Evolutionary conservation across 106 monocot species (phyloP).

Genomic region (Dioscorea dumetorum): DNA sequence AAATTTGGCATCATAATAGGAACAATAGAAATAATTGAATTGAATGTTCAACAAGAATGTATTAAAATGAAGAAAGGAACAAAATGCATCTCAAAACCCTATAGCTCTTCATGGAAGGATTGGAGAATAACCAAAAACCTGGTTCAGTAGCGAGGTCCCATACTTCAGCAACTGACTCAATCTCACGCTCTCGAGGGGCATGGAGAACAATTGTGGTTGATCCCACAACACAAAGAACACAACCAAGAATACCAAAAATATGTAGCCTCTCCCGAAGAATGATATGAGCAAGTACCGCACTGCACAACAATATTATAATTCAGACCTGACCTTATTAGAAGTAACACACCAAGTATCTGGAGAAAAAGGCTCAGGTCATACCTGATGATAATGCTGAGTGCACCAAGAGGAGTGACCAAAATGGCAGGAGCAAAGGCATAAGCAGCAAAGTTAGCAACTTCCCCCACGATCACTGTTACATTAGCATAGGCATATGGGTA

Average conservation of each 20-base stretch:
- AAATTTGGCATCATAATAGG: too few relatives aligned
- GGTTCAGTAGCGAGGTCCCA: constrained; percentile 96
- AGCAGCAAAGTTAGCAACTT: constrained; percentile 93
- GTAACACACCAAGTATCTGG: neutral
- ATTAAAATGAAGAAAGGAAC: too few relatives aligned
- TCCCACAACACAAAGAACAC: constrained; percentile 83
- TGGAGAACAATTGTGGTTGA: constrained; percentile 91
- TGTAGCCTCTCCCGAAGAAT: constrained; percentile 78
- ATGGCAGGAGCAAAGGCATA: constrained; percentile 98
- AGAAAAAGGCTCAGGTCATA: constrained; percentile 11
- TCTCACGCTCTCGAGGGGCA: constrained; percentile 86
- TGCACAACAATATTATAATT: constrained; percentile 16
- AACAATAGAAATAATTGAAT: too few relatives aligned
- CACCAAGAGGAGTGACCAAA: constrained; percentile 94
- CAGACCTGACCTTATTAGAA: neutral
- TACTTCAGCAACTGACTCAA: constrained; percentile 79
- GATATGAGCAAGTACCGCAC: constrained; percentile 82
- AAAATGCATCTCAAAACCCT: neutral
- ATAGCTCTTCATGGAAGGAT: neutral
- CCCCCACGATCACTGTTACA: constrained; percentile 81
- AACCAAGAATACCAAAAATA: constrained; percentile 88
- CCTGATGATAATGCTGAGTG: constrained; percentile 97
- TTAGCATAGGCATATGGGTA: neutral
- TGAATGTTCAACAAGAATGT: too few relatives aligned
- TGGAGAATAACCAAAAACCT: constrained; percentile 26